These are phyloP conservation scores for Violaceomyces palustris DNA, from an alignment of 1,284 basidiomycete species.

Conservation along the genomic window DNA sequence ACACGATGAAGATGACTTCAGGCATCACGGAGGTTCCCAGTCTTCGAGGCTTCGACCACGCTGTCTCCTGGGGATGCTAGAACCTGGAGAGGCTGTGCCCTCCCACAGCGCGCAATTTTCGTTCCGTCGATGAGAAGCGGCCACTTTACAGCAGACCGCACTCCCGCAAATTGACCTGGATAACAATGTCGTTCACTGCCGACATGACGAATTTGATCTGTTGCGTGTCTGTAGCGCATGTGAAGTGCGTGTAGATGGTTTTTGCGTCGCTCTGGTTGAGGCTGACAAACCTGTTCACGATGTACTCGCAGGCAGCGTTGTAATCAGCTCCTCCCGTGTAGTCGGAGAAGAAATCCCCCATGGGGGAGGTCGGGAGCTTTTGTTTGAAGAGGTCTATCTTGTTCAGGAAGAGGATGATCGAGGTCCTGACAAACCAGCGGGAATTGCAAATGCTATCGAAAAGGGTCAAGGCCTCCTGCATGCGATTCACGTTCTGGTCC, in stretches of 20 bases:
- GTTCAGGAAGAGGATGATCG: constrained; percentile 42
- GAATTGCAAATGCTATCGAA: constrained; percentile 68
- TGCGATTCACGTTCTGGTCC: constrained; percentile 64
- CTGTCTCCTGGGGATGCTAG: too few relatives aligned
- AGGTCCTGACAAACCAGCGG: constrained; percentile 43
- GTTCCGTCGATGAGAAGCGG: too few relatives aligned
- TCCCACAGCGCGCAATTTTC: too few relatives aligned
- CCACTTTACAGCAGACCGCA: constrained; percentile 75
- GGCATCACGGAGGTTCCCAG: too few relatives aligned
- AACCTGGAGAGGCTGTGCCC: too few relatives aligned
- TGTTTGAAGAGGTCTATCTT: constrained; percentile 89
- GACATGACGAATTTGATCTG: constrained; percentile 62
- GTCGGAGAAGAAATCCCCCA: constrained; percentile 79
- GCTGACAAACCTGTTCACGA: constrained; percentile 43
- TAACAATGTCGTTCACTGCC: constrained; percentile 59
- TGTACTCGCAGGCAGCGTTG: constrained; percentile 48
- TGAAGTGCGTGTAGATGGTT: constrained; percentile 66
- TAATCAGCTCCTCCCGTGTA: constrained; percentile 48
- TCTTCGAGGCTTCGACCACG: too few relatives aligned
- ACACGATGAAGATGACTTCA: too few relatives aligned
- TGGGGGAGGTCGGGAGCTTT: constrained; percentile 79
- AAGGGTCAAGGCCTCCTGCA: constrained; percentile 90
- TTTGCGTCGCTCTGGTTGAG: constrained; percentile 46
- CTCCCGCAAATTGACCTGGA: constrained; percentile 76
- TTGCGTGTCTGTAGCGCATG: constrained; percentile 81